A percentile compares a stretch with the other conserved stretches of the same genome.
phyloP scores from a whole-genome alignment of 192 early-diverging fungal species.

The Linnemannia hyalina region DNA sequence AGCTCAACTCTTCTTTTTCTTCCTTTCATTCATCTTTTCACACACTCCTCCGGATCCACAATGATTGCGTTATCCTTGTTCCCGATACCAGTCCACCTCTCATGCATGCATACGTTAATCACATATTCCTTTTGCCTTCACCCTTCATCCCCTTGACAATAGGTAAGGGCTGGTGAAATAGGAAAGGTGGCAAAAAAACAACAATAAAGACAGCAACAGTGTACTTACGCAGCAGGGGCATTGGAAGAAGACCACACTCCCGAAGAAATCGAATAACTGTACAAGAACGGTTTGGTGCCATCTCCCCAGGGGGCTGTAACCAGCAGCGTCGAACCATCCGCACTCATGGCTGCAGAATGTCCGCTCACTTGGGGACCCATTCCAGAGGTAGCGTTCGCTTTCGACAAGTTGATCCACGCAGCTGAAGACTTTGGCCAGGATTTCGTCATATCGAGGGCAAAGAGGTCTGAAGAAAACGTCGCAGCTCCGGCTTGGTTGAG shows the following conservation, averaged over 20 bases:
- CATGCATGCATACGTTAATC: neutral
- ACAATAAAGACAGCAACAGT: neutral
- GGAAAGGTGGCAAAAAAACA: neutral
- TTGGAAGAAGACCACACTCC: slow-evolving; percentile 22
- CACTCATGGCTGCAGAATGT: slow-evolving; percentile 31
- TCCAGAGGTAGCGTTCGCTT: neutral
- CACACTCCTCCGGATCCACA: neutral
- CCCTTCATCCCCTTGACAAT: no score
- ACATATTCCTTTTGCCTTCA: neutral
- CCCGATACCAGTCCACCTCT: neutral
- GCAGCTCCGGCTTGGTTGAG: slow-evolving; percentile 4
- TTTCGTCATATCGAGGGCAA: slow-evolving; percentile 27
- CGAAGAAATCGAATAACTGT: slow-evolving; percentile 18
- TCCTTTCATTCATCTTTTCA: neutral
- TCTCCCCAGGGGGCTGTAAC: slow-evolving; percentile 34
- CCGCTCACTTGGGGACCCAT: neutral
- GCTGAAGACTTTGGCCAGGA: slow-evolving; percentile 13
- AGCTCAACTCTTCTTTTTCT: neutral
- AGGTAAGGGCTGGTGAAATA: no score
- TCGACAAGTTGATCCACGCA: slow-evolving; percentile 29
- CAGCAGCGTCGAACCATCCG: slow-evolving; percentile 22
- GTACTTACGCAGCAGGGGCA: slow-evolving; percentile 44
- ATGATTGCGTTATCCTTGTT: neutral
- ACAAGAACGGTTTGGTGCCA: slow-evolving; percentile 14
- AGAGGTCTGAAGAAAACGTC: slow-evolving; percentile 5